Percentiles rank a stretch among this genome's conserved stretches.
These are phyloP conservation scores for Miamiensis avidus DNA, from an alignment of 169 alveolate species.

Conservation along the genomic window DNA sequence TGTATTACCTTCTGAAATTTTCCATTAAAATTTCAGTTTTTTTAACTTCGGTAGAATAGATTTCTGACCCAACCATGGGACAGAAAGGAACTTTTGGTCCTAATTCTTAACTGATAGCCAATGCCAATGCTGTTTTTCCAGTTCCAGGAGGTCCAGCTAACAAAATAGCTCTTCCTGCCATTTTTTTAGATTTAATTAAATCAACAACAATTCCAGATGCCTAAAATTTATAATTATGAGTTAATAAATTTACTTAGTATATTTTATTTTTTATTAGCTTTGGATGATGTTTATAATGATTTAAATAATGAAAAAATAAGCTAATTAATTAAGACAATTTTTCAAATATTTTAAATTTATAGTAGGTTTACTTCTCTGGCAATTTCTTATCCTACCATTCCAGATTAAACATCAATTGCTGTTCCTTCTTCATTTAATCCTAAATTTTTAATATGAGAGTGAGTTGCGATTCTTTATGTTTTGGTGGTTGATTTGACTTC, in stretches of 20 bases:
- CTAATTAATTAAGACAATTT: not conserved
- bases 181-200: constrained; percentile 95
- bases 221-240: constrained; percentile 50
- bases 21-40: constrained; percentile 99
- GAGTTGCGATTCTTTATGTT: constrained; percentile 95
- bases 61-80: constrained; percentile 99
- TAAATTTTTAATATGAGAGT: constrained; percentile 98
- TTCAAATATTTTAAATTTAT: no score
- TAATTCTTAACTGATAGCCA: constrained; percentile 98
- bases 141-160: constrained; percentile 98
- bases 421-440: constrained; percentile 97
- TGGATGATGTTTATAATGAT: not conserved
- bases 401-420: constrained; percentile 87
- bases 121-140: constrained; percentile 99
- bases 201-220: constrained; percentile 99
- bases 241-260: not conserved
- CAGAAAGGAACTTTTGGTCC: constrained; percentile 99
- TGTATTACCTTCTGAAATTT: constrained; percentile 89
- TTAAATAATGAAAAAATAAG: not conserved
- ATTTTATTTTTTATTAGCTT: no score
- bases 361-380: constrained; percentile 92
- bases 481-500: constrained; percentile 88
- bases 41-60: constrained; percentile 98
- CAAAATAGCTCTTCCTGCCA: constrained; percentile 95
- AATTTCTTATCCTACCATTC: constrained; percentile 98